These are phyloP conservation scores for Cucurbita pepo DNA, from an alignment of 306 rosid species.

Conservation along the genomic window DNA sequence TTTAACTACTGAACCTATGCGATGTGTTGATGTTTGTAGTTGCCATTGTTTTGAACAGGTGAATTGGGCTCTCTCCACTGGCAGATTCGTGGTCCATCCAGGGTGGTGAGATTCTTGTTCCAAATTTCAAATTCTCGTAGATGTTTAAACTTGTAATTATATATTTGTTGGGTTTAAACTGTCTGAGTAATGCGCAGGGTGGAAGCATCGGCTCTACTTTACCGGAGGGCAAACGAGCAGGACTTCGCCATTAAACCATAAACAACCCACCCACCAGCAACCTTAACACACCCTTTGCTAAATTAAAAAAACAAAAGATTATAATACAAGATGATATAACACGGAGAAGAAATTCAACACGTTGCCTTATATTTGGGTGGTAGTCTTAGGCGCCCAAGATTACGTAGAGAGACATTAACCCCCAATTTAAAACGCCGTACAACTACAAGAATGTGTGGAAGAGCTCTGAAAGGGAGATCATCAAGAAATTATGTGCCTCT, in stretches of 20 bases:
- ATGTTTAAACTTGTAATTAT: not conserved
- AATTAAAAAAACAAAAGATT: conserved; percentile 30
- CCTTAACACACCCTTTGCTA: conserved; percentile 6
- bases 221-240: conserved; percentile 91
- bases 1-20: not conserved
- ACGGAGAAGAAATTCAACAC: not conserved
- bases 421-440: not conserved
- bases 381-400: not conserved
- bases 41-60: conserved; percentile 49
- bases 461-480: not conserved
- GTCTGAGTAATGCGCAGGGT: conserved; percentile 47
- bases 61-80: conserved; percentile 66
- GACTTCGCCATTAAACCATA: conserved; percentile 73
- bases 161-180: not conserved
- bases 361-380: not conserved
- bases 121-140: not conserved
- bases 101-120: conserved; percentile 56
- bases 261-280: not conserved
- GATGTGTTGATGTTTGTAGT: not conserved
- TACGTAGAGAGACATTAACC: not conserved
- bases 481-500: not conserved
- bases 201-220: conserved; percentile 97
- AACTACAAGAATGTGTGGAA: not conserved
- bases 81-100: conserved; percentile 81
- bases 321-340: conserved; percentile 1